Percentiles rank a stretch among this genome's conserved stretches.
Evolutionary conservation across 2,329 filamentous ascomycete species (phyloP).

Genomic region (Geosmithia morbida): DNA sequence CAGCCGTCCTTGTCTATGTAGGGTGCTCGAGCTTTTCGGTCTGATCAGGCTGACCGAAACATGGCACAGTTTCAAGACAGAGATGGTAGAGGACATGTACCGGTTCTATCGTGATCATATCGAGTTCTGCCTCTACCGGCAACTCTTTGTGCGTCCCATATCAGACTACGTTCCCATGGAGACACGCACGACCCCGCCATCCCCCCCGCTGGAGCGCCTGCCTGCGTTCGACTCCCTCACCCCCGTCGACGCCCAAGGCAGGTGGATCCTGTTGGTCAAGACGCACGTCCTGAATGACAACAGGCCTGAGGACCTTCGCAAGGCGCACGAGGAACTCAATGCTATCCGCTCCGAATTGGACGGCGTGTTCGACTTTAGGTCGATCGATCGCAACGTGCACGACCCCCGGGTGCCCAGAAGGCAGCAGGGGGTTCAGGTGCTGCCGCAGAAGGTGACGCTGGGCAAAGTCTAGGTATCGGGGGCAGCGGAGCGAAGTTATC

Average conservation of each 20-base stretch:
- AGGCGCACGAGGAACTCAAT: constrained; percentile 36
- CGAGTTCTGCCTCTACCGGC: constrained; percentile 36
- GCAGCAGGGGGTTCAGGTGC: constrained; percentile 20
- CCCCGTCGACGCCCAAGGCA: constrained; percentile 30
- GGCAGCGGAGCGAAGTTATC: too few species aligned
- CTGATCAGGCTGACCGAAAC: too few species aligned
- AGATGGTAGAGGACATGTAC: constrained; percentile 37
- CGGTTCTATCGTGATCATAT: constrained; percentile 37
- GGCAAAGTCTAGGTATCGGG: constrained; percentile 8
- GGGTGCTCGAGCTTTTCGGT: too few species aligned
- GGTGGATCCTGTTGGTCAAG: constrained; percentile 42
- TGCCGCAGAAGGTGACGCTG: constrained; percentile 21
- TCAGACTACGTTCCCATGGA: constrained; percentile 17
- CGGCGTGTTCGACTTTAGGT: constrained; percentile 36
- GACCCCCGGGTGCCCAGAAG: constrained; percentile 32
- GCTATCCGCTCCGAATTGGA: constrained; percentile 29
- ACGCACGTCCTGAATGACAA: constrained; percentile 39
- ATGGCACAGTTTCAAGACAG: constrained; percentile 30
- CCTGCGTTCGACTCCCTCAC: constrained; percentile 31
- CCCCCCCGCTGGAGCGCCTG: constrained; percentile 10
- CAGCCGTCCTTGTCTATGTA: too few species aligned
- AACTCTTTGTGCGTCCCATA: constrained; percentile 24
- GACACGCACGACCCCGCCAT: constrained; percentile 2
- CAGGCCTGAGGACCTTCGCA: constrained; percentile 40
- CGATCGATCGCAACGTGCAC: constrained; percentile 35